Evolutionary conservation across 2,329 filamentous ascomycete species (phyloP).

Genomic region (Pseudocercospora ulei): DNA sequence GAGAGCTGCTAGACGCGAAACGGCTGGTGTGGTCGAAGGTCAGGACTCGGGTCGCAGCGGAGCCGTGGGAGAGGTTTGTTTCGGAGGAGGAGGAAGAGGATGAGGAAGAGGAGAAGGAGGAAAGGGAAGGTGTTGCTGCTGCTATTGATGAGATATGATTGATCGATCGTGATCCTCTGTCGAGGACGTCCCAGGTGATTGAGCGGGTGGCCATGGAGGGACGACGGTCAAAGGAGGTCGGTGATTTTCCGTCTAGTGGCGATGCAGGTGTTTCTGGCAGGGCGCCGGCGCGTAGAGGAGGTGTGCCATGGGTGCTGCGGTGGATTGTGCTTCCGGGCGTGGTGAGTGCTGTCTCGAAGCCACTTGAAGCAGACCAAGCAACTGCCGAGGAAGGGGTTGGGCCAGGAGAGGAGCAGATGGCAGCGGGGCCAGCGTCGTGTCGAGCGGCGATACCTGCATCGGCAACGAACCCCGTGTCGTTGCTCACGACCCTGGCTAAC

Average conservation of each 20-base stretch:
- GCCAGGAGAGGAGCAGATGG: neutral
- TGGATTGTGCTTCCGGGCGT: constrained; percentile 7
- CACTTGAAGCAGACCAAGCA: constrained; percentile 3
- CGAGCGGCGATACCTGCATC: neutral
- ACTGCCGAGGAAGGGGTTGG: constrained; percentile 1
- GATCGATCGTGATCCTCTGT: too few species aligned
- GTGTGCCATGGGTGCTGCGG: neutral
- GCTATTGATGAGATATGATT: too few species aligned
- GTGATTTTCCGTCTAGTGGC: neutral
- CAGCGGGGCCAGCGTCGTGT: neutral
- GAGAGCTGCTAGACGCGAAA: constrained; percentile 1
- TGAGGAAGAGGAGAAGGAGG: too few species aligned
- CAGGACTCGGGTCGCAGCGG: neutral
- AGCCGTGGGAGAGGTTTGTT: neutral
- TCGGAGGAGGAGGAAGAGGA: neutral
- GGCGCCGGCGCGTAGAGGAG: neutral
- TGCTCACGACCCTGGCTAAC: constrained; percentile 2
- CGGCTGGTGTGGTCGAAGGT: neutral
- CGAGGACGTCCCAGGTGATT: constrained; percentile 1
- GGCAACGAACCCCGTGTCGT: constrained; percentile 3
- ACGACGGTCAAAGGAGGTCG: neutral
- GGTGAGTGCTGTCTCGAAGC: constrained; percentile 1
- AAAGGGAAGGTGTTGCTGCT: too few species aligned
- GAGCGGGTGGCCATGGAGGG: constrained; percentile 1
- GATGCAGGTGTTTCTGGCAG: constrained; percentile 1